Evolutionary conservation across 495 filamentous ascomycete genomes (phyloP), one percentile per base, ranked within the genome.

Genomic region (Penicillium egyptiacum): DNA sequence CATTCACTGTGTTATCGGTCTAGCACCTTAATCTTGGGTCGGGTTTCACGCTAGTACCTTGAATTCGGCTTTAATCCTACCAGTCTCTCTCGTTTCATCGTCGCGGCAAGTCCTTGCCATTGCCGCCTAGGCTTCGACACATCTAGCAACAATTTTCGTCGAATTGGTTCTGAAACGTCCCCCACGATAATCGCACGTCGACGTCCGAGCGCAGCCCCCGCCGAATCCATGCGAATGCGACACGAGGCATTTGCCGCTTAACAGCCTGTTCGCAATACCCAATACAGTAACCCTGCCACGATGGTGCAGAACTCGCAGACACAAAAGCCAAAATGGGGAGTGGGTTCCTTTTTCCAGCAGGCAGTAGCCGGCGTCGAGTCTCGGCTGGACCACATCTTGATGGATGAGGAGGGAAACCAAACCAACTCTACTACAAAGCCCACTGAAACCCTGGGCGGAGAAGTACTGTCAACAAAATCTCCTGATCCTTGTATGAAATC

Each of bases 351-450:
- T 65, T 79, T 99, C 46, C 88, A 89, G 57, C 91, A 96, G 69
- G 92, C 93, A 51, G 91, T 97, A 50, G 91, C 92, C 26, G 91
- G 91, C 39, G 88, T 99, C 45, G 94, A 99, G 74, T 95, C 92
- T 56, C 85, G 89, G 46, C 79, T 99, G 40, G 94, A 99, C 70
- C 89, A 83, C 46, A 96, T 99, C 52, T 79, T 99, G 56, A 86
- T 92, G 56, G 92, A 96, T 40, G 83, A 86, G 31, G 85, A 89
- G 17, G 82, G 73, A 9, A 64, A 66, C 49, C 63, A 75, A 20
- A 73, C 64, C 30, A 12, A 12, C 28, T 44, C 61, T 17, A 55
- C 64, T 20, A 20, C 63, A 44, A 73, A 70, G 42, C 26, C 62
- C 16, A 64, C 63, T 16, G 66, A 69, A 19, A 37, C 19, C 12